Conservation (phyloP, 345 rosid genomes). For the Arabis hirsuta region DNA sequence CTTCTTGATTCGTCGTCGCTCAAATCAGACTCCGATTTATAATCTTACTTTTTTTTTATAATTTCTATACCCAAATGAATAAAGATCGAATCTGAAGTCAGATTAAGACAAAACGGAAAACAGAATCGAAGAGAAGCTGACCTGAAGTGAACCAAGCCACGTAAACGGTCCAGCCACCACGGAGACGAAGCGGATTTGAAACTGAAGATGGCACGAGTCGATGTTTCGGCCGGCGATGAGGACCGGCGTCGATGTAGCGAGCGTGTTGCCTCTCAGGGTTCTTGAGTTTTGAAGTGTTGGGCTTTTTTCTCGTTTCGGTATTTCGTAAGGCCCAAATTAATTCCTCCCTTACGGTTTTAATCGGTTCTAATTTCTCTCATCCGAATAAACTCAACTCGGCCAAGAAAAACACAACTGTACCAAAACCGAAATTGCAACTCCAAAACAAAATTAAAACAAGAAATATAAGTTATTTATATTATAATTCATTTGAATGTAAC, state of each 20-base stretch:
- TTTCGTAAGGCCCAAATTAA: slow-evolving; percentile 18
- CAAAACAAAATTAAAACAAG: too few relatives aligned
- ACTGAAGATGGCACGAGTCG: background rate
- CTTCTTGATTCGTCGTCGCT: background rate
- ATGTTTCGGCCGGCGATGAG: slow-evolving; percentile 24
- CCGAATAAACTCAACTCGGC: slow-evolving; percentile 7
- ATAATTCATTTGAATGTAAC: too few relatives aligned
- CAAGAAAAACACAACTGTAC: background rate
- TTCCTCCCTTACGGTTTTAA: background rate
- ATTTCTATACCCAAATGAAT: too few relatives aligned
- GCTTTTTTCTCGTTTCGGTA: background rate
- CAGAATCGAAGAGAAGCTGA: background rate
- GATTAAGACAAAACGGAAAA: background rate
- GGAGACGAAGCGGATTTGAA: background rate
- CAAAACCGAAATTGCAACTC: background rate
- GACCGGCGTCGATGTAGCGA: slow-evolving; percentile 26
- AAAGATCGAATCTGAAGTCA: background rate
- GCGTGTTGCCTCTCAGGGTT: slow-evolving; percentile 26
- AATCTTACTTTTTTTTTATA: too few relatives aligned
- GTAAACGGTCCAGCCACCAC: background rate
- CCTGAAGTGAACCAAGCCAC: slow-evolving; percentile 12
- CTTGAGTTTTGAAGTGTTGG: slow-evolving; percentile 1
- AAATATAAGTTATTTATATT: too few relatives aligned
- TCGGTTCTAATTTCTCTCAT: slow-evolving; percentile 4
- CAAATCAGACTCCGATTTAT: too few relatives aligned